Percentiles rank a stretch among this genome's conserved stretches.
Conservation (phyloP, 78 protist species). For the Dictyostelium purpureum region DNA sequence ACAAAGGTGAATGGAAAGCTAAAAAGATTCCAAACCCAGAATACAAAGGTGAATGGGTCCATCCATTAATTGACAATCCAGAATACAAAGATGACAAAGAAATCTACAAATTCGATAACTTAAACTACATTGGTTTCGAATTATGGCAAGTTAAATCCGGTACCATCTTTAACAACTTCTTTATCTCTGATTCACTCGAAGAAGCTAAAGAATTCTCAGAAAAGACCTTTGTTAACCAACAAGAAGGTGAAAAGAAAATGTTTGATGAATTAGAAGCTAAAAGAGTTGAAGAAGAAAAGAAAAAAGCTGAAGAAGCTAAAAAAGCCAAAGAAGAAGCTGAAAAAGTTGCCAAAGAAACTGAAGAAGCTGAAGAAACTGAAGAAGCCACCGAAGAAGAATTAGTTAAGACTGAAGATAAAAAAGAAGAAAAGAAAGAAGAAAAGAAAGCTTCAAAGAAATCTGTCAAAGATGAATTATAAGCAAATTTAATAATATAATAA, state of each 20-base stretch:
- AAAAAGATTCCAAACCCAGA: conserved; percentile 95
- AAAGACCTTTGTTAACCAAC: conserved; percentile 57
- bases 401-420: neutral
- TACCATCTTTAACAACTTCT: conserved; percentile 97
- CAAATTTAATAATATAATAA: neutral
- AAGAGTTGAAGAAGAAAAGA: conserved; percentile 44
- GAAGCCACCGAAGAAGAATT: conserved; percentile 50
- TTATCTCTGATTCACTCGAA: conserved; percentile 92
- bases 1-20: conserved; percentile 95
- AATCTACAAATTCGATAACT: conserved; percentile 80
- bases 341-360: conserved; percentile 1
- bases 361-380: neutral
- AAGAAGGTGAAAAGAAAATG: conserved; percentile 89
- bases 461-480: conserved; percentile 84
- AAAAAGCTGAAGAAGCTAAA: conserved; percentile 65
- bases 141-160: conserved; percentile 98
- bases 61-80: conserved; percentile 94
- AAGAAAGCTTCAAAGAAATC: conserved; percentile 44
- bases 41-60: conserved; percentile 96
- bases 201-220: conserved; percentile 82
- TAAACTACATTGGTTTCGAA: conserved; percentile 92
- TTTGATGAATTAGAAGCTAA: conserved; percentile 46
- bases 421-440: neutral
- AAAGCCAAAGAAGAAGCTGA: conserved; percentile 44
- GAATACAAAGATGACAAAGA: conserved; percentile 87